Percentiles rank a stretch among this genome's conserved stretches.
Evolutionary conservation across 371 early-diverging fungal genomes (phyloP).

Genomic region (Mortierella sp.): DNA sequence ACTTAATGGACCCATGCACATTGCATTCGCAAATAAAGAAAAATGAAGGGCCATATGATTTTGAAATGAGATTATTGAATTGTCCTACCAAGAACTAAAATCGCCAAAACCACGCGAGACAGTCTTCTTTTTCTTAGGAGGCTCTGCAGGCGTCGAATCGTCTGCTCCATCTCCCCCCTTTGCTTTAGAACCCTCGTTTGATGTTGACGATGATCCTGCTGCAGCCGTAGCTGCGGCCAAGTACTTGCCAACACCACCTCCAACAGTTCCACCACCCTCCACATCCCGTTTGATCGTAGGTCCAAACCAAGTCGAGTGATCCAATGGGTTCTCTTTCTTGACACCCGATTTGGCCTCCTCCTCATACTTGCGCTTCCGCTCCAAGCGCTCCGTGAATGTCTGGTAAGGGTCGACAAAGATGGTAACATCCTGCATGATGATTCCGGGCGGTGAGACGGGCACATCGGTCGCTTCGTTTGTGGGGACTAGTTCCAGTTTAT

Average conservation of each 20-base stretch:
- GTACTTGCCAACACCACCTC: slow-evolving; percentile 78
- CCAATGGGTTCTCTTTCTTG: slow-evolving; percentile 60
- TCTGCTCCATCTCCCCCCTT: slow-evolving; percentile 19
- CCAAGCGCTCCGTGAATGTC: slow-evolving; percentile 74
- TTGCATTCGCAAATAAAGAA: background rate
- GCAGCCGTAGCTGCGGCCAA: slow-evolving; percentile 60
- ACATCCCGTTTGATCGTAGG: slow-evolving; percentile 64
- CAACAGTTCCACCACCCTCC: slow-evolving; percentile 38
- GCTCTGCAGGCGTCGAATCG: slow-evolving; percentile 27
- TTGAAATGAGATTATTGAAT: background rate
- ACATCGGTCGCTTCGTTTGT: slow-evolving; percentile 78
- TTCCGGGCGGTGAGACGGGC: slow-evolving; percentile 73
- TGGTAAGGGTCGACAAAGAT: slow-evolving; percentile 91
- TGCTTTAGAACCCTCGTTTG: slow-evolving; percentile 19
- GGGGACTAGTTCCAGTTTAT: slow-evolving; percentile 82
- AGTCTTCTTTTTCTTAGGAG: slow-evolving; percentile 58
- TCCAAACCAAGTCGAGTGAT: slow-evolving; percentile 81
- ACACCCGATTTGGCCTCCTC: slow-evolving; percentile 62
- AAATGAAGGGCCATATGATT: background rate
- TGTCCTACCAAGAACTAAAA: slow-evolving; percentile 66
- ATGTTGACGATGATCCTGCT: slow-evolving; percentile 8
- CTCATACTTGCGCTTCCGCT: slow-evolving; percentile 67
- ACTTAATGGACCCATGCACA: background rate
- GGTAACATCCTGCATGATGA: slow-evolving; percentile 78
- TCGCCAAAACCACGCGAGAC: slow-evolving; percentile 64